A percentile compares a stretch with the other conserved stretches of the same genome.
Conservation (phyloP, 306 rosid species). For the Acacia crassicarpa region DNA sequence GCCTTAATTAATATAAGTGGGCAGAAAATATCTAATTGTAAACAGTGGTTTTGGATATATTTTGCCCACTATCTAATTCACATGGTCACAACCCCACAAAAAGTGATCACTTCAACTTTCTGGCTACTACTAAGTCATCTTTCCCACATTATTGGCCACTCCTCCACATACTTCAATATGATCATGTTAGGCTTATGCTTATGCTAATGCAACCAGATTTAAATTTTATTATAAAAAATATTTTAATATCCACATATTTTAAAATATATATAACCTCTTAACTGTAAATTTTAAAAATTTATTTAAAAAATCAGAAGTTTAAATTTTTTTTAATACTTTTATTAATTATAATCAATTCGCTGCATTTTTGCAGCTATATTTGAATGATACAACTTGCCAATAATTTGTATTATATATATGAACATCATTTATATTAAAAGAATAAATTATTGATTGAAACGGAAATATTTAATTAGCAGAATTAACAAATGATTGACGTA, state of each 20-base stretch:
- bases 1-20: neutral
- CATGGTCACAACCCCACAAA: neutral
- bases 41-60: neutral
- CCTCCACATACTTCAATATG: neutral
- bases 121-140: neutral
- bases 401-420: neutral
- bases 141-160: neutral
- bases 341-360: too few relatives aligned
- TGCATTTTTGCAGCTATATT: too few relatives aligned
- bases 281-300: too few relatives aligned
- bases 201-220: too few relatives aligned
- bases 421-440: neutral
- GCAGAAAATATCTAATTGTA: neutral
- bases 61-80: neutral
- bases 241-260: too few relatives aligned
- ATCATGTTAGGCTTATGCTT: neutral
- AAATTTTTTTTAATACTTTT: too few relatives aligned
- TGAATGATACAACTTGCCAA: neutral
- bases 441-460: neutral
- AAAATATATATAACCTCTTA: too few relatives aligned
- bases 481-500: neutral
- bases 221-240: too few relatives aligned
- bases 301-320: too few relatives aligned
- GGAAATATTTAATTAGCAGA: neutral
- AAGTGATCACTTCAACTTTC: neutral